Evolutionary conservation across 1,139 yeast species (phyloP).

Genomic region (Saccharomyces pastorianus): DNA sequence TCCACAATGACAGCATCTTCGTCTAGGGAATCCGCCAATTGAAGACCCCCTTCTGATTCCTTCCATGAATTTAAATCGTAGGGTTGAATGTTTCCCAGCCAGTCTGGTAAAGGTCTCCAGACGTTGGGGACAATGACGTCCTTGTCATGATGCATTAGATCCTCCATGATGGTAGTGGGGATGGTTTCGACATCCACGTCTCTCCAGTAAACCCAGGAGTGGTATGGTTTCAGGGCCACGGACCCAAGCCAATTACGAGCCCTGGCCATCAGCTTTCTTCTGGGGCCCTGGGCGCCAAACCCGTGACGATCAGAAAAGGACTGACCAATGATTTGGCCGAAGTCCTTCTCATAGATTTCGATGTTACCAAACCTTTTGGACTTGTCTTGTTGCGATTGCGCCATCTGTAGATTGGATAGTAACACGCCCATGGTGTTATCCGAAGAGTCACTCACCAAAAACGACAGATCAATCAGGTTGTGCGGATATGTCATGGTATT

Average conservation of each 20-base stretch:
- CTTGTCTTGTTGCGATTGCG: slow-evolving; percentile 43
- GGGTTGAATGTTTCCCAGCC: slow-evolving; percentile 71
- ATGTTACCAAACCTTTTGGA: slow-evolving; percentile 42
- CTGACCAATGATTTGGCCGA: slow-evolving; percentile 64
- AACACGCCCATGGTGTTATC: slow-evolving; percentile 49
- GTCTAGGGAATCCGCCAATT: slow-evolving; percentile 54
- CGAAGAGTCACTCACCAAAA: slow-evolving; percentile 54
- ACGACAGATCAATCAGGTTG: slow-evolving; percentile 55
- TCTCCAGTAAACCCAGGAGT: slow-evolving; percentile 93
- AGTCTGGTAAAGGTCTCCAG: slow-evolving; percentile 78
- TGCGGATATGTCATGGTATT: slow-evolving; percentile 58
- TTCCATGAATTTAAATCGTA: slow-evolving; percentile 87
- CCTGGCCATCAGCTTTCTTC: slow-evolving; percentile 82
- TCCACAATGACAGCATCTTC: slow-evolving; percentile 88
- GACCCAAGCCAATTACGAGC: slow-evolving; percentile 84
- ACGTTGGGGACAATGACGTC: slow-evolving; percentile 87
- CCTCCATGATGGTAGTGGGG: slow-evolving; percentile 72
- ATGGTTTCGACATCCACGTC: slow-evolving; percentile 83
- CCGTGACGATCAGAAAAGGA: slow-evolving; percentile 60
- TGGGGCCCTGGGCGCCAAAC: slow-evolving; percentile 66
- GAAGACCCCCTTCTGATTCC: slow-evolving; percentile 64
- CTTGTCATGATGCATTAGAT: slow-evolving; percentile 62
- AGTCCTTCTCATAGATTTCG: slow-evolving; percentile 59
- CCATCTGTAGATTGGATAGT: slow-evolving; percentile 36
- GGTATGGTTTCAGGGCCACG: slow-evolving; percentile 71